Percentiles rank a stretch among this genome's conserved stretches.
Evolutionary conservation across 257 asterid genomes (phyloP).

Genomic region (Handroanthus guayacan): DNA sequence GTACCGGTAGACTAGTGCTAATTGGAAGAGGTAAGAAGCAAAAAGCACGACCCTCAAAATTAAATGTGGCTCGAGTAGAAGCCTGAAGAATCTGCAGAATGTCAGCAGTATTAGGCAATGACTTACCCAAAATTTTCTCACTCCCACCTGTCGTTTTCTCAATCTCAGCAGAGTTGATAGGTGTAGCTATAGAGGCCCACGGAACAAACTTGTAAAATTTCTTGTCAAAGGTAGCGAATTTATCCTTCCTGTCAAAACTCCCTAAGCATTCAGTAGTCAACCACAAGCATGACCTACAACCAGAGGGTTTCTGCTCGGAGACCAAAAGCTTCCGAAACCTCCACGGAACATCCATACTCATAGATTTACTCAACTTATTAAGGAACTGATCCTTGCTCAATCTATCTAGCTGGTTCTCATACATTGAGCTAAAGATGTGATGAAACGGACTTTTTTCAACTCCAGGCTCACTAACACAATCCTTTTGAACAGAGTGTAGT

Average conservation of each 20-base stretch:
- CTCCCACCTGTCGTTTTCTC: slow-evolving; percentile 42
- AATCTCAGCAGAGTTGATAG: slow-evolving; percentile 58
- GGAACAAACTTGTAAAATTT: slow-evolving; percentile 71
- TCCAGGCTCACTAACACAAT: slow-evolving; percentile 62
- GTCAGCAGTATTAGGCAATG: slow-evolving; percentile 53
- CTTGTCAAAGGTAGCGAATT: slow-evolving; percentile 54
- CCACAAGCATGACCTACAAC: slow-evolving; percentile 75
- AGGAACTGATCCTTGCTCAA: slow-evolving; percentile 72
- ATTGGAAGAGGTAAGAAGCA: slow-evolving; percentile 95
- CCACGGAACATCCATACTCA: slow-evolving; percentile 69
- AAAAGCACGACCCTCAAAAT: slow-evolving; percentile 93
- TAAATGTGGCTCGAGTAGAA: slow-evolving; percentile 44
- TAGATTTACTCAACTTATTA: slow-evolving; percentile 66
- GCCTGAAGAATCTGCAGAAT: slow-evolving; percentile 51
- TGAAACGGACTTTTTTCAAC: slow-evolving; percentile 65
- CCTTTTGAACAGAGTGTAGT: slow-evolving; percentile 79
- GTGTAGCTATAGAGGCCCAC: slow-evolving; percentile 93
- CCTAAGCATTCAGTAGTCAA: slow-evolving; percentile 84
- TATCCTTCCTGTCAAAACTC: slow-evolving; percentile 52
- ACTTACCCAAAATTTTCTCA: slow-evolving; percentile 44
- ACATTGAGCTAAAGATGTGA: slow-evolving; percentile 71
- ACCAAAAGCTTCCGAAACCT: slow-evolving; percentile 88
- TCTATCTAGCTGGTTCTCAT: slow-evolving; percentile 61
- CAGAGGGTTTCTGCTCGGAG: slow-evolving; percentile 69
- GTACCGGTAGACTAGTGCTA: slow-evolving; percentile 90